These are phyloP conservation scores for Maudiozyma bulderi DNA, from an alignment of 805 yeast species.

Conservation along the genomic window DNA sequence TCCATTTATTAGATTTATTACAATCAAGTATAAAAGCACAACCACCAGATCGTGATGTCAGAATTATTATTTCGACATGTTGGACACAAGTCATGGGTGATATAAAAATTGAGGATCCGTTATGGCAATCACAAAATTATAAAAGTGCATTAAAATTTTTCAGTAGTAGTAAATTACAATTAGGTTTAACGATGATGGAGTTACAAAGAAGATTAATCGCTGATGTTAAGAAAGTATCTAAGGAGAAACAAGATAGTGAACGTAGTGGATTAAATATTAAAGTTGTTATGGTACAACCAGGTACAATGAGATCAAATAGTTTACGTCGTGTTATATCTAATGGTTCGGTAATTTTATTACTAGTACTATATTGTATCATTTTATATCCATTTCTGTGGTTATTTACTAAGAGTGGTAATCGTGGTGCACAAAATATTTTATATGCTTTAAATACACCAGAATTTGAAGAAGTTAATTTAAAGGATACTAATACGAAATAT, in stretches of 20 bases:
- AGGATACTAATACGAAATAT: conserved; percentile 37
- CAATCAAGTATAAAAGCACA: conserved; percentile 82
- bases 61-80: conserved; percentile 74
- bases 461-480: conserved; percentile 51
- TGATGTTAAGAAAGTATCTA: conserved; percentile 53
- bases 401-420: conserved; percentile 59
- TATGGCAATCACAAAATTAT: conserved; percentile 52
- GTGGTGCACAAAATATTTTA: conserved; percentile 73
- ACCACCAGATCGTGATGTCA: conserved; percentile 90
- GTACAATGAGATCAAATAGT: conserved; percentile 80
- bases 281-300: conserved; percentile 79
- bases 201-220: conserved; percentile 55
- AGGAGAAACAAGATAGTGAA: conserved; percentile 15
- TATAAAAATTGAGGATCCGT: conserved; percentile 50
- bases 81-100: conserved; percentile 65
- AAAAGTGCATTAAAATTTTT: conserved; percentile 62
- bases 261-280: conserved; percentile 49
- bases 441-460: conserved; percentile 68
- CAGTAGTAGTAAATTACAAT: conserved; percentile 72
- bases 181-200: conserved; percentile 69
- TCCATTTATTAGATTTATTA: conserved; percentile 66
- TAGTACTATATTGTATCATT: conserved; percentile 47
- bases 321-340: conserved; percentile 68
- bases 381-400: conserved; percentile 79
- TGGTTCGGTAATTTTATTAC: conserved; percentile 58